Conservation (phyloP, 2,329 filamentous ascomycete genomes). For the Fusarium longipes region DNA sequence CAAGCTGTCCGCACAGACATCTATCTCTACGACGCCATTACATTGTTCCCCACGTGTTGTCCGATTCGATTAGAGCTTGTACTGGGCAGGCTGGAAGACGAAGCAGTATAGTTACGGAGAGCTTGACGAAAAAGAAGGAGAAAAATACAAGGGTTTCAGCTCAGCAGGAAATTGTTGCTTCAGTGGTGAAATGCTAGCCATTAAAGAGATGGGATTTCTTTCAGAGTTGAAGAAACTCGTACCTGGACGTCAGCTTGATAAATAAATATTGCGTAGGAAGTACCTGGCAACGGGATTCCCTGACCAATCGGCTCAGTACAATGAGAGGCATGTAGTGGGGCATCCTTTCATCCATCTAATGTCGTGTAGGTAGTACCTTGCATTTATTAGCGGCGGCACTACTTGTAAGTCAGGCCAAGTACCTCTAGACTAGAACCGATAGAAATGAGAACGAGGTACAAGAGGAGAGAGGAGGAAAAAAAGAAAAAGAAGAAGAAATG, state of each 20-base stretch:
- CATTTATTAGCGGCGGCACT: not conserved
- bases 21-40: not conserved
- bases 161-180: not conserved
- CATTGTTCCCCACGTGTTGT: not conserved
- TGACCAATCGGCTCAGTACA: not conserved
- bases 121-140: not conserved
- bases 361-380: not conserved
- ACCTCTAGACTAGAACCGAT: not conserved
- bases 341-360: too few relatives aligned
- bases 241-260: too few relatives aligned
- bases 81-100: not conserved
- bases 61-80: not conserved
- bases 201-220: not conserved
- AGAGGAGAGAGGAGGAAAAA: too few relatives aligned
- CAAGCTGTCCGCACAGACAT: not conserved
- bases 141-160: too few relatives aligned
- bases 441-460: not conserved
- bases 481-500: not conserved
- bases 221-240: not conserved
- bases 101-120: not conserved
- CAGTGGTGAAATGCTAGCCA: not conserved
- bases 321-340: too few relatives aligned
- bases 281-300: too few relatives aligned
- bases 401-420: not conserved
- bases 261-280: too few relatives aligned